phyloP scores from a whole-genome alignment of 2,329 filamentous ascomycete genomes.

The Lasiodiplodia sp. region DNA sequence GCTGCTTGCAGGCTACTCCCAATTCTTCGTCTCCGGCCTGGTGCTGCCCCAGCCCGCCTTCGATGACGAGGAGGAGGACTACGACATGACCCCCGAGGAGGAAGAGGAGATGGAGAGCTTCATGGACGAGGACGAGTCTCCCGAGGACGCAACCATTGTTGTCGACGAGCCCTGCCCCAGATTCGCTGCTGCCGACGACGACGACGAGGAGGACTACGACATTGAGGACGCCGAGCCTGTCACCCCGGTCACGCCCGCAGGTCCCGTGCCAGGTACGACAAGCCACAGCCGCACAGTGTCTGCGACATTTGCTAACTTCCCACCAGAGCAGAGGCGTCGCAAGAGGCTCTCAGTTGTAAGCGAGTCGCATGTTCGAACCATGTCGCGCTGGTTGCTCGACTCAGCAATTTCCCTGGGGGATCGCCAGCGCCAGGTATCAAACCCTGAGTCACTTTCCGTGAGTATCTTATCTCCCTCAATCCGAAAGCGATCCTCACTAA shows the following conservation, averaged over 20 bases:
- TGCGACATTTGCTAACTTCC: neutral
- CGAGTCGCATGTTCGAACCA: slow-evolving; percentile 26
- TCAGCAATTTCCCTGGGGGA: slow-evolving; percentile 23
- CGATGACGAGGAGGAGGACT: neutral
- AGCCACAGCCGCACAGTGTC: neutral
- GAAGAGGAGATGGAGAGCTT: slow-evolving; percentile 5
- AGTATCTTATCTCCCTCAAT: neutral
- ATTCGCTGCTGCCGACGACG: neutral
- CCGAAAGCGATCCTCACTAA: neutral
- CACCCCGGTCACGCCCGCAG: neutral
- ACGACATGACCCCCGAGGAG: slow-evolving; percentile 3
- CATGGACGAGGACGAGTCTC: slow-evolving; percentile 3
- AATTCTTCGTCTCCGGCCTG: slow-evolving; percentile 29
- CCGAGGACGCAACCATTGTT: slow-evolving; percentile 3
- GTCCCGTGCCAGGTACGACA: slow-evolving; percentile 3
- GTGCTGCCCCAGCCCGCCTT: slow-evolving; percentile 23
- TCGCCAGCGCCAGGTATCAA: slow-evolving; percentile 17
- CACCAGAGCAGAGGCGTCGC: slow-evolving; percentile 17
- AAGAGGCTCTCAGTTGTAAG: slow-evolving; percentile 21
- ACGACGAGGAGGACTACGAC: slow-evolving; percentile 8
- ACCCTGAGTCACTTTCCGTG: neutral
- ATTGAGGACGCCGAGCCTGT: neutral
- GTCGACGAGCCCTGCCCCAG: slow-evolving; percentile 18
- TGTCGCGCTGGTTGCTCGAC: slow-evolving; percentile 29
- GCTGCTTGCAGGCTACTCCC: slow-evolving; percentile 29